These are phyloP conservation scores for Amanita pseudoporphyria DNA, from an alignment of 768 basidiomycete genomes.

Conservation along the genomic window DNA sequence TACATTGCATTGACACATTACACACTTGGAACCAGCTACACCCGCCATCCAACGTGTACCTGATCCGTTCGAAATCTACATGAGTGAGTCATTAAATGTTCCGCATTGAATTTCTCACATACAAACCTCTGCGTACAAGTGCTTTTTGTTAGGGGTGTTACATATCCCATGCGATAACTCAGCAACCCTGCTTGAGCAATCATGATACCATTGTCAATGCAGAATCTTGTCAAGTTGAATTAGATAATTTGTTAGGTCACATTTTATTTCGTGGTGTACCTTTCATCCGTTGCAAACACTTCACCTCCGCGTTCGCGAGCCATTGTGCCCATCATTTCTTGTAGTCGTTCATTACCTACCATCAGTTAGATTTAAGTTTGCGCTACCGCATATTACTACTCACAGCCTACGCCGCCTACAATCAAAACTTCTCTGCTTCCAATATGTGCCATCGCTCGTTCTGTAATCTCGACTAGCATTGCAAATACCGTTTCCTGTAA, in stretches of 20 bases:
- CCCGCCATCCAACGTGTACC: conserved; percentile 86
- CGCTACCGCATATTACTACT: conserved; percentile 22
- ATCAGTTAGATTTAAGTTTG: conserved; percentile 2
- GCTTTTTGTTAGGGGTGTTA: conserved; percentile 68
- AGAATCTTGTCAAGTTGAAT: conserved; percentile 53
- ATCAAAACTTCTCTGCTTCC: conserved; percentile 94
- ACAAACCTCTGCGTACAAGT: conserved; percentile 86
- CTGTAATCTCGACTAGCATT: conserved; percentile 99
- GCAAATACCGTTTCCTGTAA: conserved; percentile 95
- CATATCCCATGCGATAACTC: conserved; percentile 82
- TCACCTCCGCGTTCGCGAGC: conserved; percentile 78
- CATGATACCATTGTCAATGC: conserved; percentile 99
- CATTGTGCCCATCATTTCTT: conserved; percentile 99
- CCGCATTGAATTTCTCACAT: conserved; percentile 1
- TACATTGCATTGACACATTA: conserved; percentile 11
- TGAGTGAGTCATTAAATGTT: neutral
- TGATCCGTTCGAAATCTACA: conserved; percentile 89
- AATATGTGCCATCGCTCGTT: conserved; percentile 98
- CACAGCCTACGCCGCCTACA: conserved; percentile 99
- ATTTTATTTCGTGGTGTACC: conserved; percentile 37
- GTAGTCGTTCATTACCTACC: conserved; percentile 82
- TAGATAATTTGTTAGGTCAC: neutral
- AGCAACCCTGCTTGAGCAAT: conserved; percentile 97
- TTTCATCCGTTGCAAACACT: conserved; percentile 93
- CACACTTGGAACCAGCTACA: conserved; percentile 13